Evolutionary conservation across 371 early-diverging fungal genomes (phyloP), one percentile per base, ranked within the genome.

Genomic region (Lichtheimia corymbifera): DNA sequence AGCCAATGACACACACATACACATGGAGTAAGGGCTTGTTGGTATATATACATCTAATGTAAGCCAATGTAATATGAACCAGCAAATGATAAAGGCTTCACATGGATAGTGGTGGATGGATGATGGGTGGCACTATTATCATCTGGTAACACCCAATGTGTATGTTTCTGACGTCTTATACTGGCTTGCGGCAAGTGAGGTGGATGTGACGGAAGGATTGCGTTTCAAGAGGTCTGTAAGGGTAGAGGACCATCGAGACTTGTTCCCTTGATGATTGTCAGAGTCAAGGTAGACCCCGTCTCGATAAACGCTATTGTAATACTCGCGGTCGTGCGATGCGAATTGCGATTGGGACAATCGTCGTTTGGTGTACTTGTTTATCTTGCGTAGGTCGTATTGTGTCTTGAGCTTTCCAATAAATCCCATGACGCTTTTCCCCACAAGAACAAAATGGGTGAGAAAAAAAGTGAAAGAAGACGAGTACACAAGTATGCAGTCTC

Each of bases 281-380:
- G 66, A 64, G 40, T 64, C 55, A 17, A 75, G 22, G 20, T 79
- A 79, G 15, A 64, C 70, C 25, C 79, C 79, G 62, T 79, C 71
- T 12, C 55, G 61, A 50, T 79, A 79, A 13, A 57, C 68, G 15
- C 30, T 60, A 24, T 76, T 70, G 58, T 79, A 76, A 35, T 76
- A 79, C 6, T 57, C 61, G n/a, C 74, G 66, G 49, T 76, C 73
- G 42, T 71, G 75, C 1, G 67, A 72, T 42, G 72, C 70, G 53
- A 79, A 79, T 28, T 72, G 71, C 3, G 77, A 71, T 55, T 79
- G 75, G 3, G 70, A 69, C 14, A 64, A 49, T 51, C 80, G 61
- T 64, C 80, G 69, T 53, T 63, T 68, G 4, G 80, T 79, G 49
- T 76, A 79, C 63, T 74, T 72, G 53, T 74, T 70, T 5, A 74